Percentiles rank a stretch among this genome's conserved stretches.
Evolutionary conservation across 2,329 filamentous ascomycete species (phyloP).

Genomic region (Intubia oerlemansii): DNA sequence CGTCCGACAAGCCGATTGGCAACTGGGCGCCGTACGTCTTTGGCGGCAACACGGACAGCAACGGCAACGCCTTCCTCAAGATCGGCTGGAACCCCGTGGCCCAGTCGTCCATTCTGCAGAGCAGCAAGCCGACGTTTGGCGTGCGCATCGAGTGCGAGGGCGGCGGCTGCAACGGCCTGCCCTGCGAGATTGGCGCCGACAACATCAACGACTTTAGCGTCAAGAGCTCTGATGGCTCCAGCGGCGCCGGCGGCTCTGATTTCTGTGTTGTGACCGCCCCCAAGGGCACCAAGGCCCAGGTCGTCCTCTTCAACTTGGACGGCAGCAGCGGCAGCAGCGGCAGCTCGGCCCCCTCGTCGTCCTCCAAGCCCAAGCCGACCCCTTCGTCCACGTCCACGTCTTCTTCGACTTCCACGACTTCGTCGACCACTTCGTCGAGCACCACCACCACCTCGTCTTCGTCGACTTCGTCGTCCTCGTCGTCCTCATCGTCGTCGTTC

Average conservation of each 20-base stretch:
- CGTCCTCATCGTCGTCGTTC: too few species aligned
- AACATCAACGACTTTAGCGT: constrained; percentile 34
- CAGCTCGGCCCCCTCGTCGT: constrained; percentile 6
- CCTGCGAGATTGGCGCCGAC: constrained; percentile 47
- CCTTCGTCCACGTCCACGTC: constrained; percentile 10
- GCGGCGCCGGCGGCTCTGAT: constrained; percentile 43
- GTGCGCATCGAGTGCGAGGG: constrained; percentile 47
- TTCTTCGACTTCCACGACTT: constrained; percentile 11
- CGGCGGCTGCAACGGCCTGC: constrained; percentile 57
- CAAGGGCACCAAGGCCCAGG: constrained; percentile 41
- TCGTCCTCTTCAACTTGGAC: constrained; percentile 36
- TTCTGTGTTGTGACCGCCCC: constrained; percentile 64
- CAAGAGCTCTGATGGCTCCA: constrained; percentile 26
- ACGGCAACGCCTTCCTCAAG: constrained; percentile 51
- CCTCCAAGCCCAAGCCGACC: constrained; percentile 11
- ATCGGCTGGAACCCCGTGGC: constrained; percentile 63
- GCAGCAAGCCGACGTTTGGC: constrained; percentile 41
- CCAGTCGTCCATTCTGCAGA: constrained; percentile 29
- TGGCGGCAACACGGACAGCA: constrained; percentile 46
- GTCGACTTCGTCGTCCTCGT: too few species aligned
- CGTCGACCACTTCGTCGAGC: constrained; percentile 3
- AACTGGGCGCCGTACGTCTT: constrained; percentile 65
- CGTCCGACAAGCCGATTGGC: constrained; percentile 35
- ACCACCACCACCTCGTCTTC: constrained; percentile 7
- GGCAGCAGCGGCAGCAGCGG: constrained; percentile 14